Evolutionary conservation across 148 eudicot species (phyloP), one percentile per base, ranked within the genome.

Genomic region (Spergularia bocconei): DNA sequence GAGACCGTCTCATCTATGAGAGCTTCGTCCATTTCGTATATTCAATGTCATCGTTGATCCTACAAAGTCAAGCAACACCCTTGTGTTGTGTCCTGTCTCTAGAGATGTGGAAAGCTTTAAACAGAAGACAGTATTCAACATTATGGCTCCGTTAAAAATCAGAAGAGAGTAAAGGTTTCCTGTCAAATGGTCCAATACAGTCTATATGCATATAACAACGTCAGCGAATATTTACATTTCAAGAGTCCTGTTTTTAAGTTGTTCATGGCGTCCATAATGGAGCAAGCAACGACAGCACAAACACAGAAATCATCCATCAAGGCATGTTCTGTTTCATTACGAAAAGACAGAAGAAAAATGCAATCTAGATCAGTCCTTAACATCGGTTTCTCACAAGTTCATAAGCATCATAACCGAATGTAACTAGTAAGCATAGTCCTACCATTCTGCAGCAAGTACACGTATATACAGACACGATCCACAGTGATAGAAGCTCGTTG

Each of bases 331-430:
- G 21, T 47, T 67, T 48, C 16, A 50, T 50, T 8, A 67, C 56
- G 11, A 0, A 11, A 16, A 19, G 1, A 29, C 20, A n/a, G n/a
- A 8, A 17, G 10, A 68, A 9, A 66, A n/a, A 21, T 7, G 53
- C 50, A 57, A 67, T n/a, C 21, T 66, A 66, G 67, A 33, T 38
- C n/a, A 51, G 33, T 50, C 33, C 58, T 51, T 52, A 9, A 60
- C 58, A 52, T 44, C 21, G 39, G 16, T 69, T 69, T 53, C 41
- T 69, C 41, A 53, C 72, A 53, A 50, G 71, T 20, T 50, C n/a
- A 16, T 4, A 41, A 68, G 41, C 8, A n/a, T 13, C 60, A 29
- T 69, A 48, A 50, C 29, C 36, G 54, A 50, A 17, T 65, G 15
- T n/a, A 68, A 50, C 71, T 68, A 67, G 48, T 16, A 68, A 50